phyloP scores from a whole-genome alignment of 2,329 filamentous ascomycete genomes.

The Phaeoacremonium minimum region DNA sequence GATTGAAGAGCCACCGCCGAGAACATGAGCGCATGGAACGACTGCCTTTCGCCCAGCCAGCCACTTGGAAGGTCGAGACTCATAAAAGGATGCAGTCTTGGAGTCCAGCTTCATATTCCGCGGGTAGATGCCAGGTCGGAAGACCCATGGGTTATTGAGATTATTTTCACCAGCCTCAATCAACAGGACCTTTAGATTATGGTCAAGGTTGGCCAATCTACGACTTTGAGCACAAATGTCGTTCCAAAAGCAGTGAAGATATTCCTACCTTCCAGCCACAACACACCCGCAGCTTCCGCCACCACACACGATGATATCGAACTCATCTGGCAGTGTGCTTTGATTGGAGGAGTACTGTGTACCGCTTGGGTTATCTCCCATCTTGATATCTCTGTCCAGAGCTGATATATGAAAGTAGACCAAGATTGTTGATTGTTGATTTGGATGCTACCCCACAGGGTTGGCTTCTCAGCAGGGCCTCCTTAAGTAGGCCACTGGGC shows the following conservation, averaged over 20 bases:
- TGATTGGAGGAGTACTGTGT: too few relatives aligned
- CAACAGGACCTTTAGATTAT: constrained; percentile 65
- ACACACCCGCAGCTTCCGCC: constrained; percentile 64
- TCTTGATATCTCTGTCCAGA: too few relatives aligned
- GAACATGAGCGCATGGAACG: constrained; percentile 69
- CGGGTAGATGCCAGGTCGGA: constrained; percentile 72
- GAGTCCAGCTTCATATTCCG: constrained; percentile 75
- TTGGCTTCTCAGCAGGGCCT: too few relatives aligned
- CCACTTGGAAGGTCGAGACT: constrained; percentile 70
- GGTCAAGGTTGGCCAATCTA: constrained; percentile 70
- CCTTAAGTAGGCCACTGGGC: too few relatives aligned
- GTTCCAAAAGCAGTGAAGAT: not conserved
- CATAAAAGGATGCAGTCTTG: constrained; percentile 78
- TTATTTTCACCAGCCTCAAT: constrained; percentile 71
- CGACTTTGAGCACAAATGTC: constrained; percentile 26
- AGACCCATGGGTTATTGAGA: constrained; percentile 75
- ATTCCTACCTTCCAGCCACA: constrained; percentile 48
- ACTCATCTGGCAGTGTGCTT: constrained; percentile 63
- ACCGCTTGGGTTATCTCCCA: too few relatives aligned
- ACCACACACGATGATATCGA: constrained; percentile 76
- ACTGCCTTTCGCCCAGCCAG: constrained; percentile 67
- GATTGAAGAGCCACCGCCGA: constrained; percentile 50
- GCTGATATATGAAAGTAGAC: too few relatives aligned
- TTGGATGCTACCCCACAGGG: too few relatives aligned
- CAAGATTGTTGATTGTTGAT: too few relatives aligned